Conservation (phyloP, 1,284 basidiomycete species). For the Clitocybe nebularis region DNA sequence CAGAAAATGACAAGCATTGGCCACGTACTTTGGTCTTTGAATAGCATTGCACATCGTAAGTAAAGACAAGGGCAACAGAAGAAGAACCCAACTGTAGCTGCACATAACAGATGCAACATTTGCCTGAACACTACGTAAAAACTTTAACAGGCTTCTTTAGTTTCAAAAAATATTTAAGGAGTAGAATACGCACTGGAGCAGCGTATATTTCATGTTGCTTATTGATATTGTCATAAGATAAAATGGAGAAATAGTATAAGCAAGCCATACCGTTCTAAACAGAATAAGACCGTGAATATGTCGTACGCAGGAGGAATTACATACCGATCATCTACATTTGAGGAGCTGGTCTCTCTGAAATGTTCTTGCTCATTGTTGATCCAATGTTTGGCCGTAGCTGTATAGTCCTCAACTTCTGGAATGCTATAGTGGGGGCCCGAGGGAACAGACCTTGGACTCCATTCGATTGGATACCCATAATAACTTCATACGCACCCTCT, state of each 20-base stretch:
- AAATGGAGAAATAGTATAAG: background rate
- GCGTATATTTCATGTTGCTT: slow-evolving; percentile 57
- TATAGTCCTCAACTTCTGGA: too few relatives aligned
- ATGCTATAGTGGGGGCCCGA: too few relatives aligned
- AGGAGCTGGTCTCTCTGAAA: slow-evolving; percentile 47
- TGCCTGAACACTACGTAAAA: slow-evolving; percentile 60
- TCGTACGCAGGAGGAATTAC: slow-evolving; percentile 15
- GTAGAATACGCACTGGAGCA: slow-evolving; percentile 36
- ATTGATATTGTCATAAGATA: background rate
- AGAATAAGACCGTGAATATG: slow-evolving; percentile 1
- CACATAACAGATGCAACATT: slow-evolving; percentile 71
- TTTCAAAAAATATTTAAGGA: background rate
- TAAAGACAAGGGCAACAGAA: background rate
- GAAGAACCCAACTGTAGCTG: slow-evolving; percentile 49
- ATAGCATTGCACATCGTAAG: background rate
- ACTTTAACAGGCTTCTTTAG: slow-evolving; percentile 28
- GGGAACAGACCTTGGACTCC: slow-evolving; percentile 49
- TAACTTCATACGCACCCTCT: slow-evolving; percentile 55
- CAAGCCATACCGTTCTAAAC: slow-evolving; percentile 28
- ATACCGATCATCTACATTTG: slow-evolving; percentile 65
- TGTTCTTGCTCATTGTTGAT: slow-evolving; percentile 64
- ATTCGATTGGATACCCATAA: slow-evolving; percentile 56
- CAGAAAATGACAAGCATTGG: background rate
- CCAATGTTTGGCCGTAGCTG: slow-evolving; percentile 57
- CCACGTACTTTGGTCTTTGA: slow-evolving; percentile 39